Percentiles rank a stretch among this genome's conserved stretches.
phyloP scores from a whole-genome alignment of 495 filamentous ascomycete species.

The Hypoxylon perforatum region DNA sequence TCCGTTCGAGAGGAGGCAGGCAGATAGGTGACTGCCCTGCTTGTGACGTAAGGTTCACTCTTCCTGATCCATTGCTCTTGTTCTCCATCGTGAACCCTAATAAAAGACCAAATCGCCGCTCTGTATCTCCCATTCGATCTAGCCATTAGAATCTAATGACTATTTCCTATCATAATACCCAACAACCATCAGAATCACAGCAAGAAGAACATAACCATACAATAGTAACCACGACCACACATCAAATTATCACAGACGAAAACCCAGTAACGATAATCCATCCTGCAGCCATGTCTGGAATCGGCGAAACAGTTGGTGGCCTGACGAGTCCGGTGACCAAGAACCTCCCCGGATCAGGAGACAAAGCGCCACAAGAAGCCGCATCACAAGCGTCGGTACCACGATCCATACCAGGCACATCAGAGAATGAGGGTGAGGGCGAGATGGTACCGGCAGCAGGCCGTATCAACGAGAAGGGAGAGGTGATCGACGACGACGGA shows the following conservation, averaged over 20 bases:
- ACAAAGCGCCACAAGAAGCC: not conserved
- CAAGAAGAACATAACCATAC: conserved; percentile 14
- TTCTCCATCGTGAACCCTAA: conserved; percentile 13
- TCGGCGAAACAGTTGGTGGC: conserved; percentile 33
- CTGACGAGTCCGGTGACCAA: conserved; percentile 28
- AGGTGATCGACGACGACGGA: conserved; percentile 62
- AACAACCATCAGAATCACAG: conserved; percentile 6
- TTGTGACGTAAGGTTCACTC: conserved; percentile 33
- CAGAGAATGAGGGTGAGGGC: conserved; percentile 38
- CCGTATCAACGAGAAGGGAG: conserved; percentile 45
- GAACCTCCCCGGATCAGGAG: conserved; percentile 6
- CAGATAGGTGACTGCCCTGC: conserved; percentile 4
- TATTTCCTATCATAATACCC: conserved; percentile 18
- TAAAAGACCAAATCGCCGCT: conserved; percentile 29
- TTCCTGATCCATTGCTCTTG: not conserved
- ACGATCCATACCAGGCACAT: conserved; percentile 39
- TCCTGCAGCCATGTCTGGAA: conserved; percentile 46
- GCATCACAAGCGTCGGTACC: conserved; percentile 37
- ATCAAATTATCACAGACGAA: conserved; percentile 32
- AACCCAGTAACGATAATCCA: conserved; percentile 38
- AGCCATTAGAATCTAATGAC: conserved; percentile 14
- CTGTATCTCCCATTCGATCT: not conserved
- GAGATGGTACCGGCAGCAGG: conserved; percentile 47
- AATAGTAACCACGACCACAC: conserved; percentile 31
- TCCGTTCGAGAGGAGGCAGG: not conserved